Base-by-base conservation (phyloP, 2,329 filamentous ascomycete genomes). In the Aschersonia sp. region DNA sequence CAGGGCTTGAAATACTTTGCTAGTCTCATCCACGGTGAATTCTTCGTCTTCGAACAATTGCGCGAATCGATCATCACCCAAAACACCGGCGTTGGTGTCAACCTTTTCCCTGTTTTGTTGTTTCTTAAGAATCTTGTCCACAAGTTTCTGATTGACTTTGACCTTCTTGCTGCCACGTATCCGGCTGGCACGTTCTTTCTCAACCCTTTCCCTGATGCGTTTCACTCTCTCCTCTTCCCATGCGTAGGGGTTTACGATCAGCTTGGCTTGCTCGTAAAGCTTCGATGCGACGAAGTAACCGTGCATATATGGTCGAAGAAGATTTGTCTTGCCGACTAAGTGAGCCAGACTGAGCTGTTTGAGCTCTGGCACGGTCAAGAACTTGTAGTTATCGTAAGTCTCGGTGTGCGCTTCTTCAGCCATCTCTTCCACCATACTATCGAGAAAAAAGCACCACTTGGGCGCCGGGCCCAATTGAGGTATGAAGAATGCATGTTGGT, bases 311-410 rank as follows among this genome's bases (percentile, higher is more conserved):
- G 92, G 92, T 43, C 91, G 78, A 41, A 98, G 71, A 28, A 97
- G 70, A 59, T 86, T 92, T 31, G 89, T 94, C 57, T 88, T 89
- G 54, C 91, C 91, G 49, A 98, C 77, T 45, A 98, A 73, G 61
- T 97, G 91, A 47, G 86, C 83, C 59, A 98, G 66, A 61, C 87
- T 94, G 54, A 98, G 77, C 38, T 83, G 79, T 57, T 85, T 85
- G 47, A 98, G 74, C 63, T 98, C 89, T 43, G 86, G 80, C 51
- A 88, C 65, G 2, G 91, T 95, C 60, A 98, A 73, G 77, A 98
- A 98, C 68, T 97, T 98, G 78, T 91, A 97, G 67, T 98, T 97
- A 67, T 98, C 92, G 71, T 98, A 98, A 7, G 92, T 87, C 56
- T 92, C 83, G 31, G 83, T 84, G 51, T 72, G 75, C 31, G 75